Conservation (phyloP, 371 early-diverging fungal genomes). For the Lichtheimia hyalospora region DNA sequence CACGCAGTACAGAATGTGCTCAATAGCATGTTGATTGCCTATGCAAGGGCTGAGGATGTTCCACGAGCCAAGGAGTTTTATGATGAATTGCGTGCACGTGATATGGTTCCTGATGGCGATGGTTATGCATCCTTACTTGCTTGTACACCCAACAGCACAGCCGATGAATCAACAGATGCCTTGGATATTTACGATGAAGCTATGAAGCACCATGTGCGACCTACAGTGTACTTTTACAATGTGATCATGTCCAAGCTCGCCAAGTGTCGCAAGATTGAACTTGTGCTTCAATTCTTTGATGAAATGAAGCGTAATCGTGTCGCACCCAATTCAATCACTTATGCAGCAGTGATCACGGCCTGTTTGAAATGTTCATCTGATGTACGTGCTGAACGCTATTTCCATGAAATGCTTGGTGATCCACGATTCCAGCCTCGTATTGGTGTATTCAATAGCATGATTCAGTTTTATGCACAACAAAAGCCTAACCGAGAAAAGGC, state of each 20-base stretch:
- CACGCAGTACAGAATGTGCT: conserved; percentile 23
- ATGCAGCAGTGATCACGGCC: conserved; percentile 62
- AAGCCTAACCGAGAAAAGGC: conserved; percentile 55
- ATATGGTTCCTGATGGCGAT: conserved; percentile 42
- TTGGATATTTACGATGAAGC: conserved; percentile 58
- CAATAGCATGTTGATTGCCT: conserved; percentile 59
- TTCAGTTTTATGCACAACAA: conserved; percentile 64
- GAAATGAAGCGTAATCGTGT: conserved; percentile 55
- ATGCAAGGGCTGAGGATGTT: conserved; percentile 46
- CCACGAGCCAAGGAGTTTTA: conserved; percentile 46
- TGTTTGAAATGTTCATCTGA: conserved; percentile 57
- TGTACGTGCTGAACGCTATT: conserved; percentile 45
- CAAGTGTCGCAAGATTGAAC: conserved; percentile 55
- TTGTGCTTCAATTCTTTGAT: conserved; percentile 48
- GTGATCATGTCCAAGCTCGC: conserved; percentile 62
- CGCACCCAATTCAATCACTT: conserved; percentile 60
- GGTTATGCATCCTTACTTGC: conserved; percentile 51
- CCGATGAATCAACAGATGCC: conserved; percentile 58
- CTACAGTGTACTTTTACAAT: conserved; percentile 63
- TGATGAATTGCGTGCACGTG: conserved; percentile 36
- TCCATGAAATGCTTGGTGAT: conserved; percentile 50
- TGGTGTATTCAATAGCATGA: conserved; percentile 62
- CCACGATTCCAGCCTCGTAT: conserved; percentile 56
- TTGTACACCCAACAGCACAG: conserved; percentile 44
- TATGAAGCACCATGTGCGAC: conserved; percentile 51